Percentiles rank a stretch among this genome's conserved stretches.
Evolutionary conservation across 495 filamentous ascomycete genomes (phyloP).

Genomic region (Aspergillus ellipticus): DNA sequence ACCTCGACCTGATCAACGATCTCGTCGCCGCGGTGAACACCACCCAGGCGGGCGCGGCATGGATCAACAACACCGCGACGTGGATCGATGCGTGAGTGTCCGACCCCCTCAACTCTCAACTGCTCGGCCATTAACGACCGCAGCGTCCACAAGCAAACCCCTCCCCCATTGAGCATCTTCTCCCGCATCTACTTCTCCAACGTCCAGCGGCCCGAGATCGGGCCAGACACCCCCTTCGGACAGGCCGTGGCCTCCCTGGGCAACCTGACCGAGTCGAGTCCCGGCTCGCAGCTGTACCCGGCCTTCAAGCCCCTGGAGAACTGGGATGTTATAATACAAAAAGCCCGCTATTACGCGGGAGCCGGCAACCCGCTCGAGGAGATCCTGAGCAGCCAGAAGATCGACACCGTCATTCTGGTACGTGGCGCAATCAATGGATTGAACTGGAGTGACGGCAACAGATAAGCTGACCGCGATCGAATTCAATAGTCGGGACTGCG

Average conservation of each 20-base stretch:
- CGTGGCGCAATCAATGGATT: neutral
- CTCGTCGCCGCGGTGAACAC: slow-evolving; percentile 23
- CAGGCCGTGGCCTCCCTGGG: slow-evolving; percentile 15
- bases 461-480: neutral
- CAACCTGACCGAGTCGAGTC: neutral
- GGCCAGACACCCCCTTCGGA: slow-evolving; percentile 22
- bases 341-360: slow-evolving; percentile 38
- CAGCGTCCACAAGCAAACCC: slow-evolving; percentile 25
- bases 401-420: slow-evolving; percentile 34
- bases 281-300: neutral
- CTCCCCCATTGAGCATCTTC: slow-evolving; percentile 31
- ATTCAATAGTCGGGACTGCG: slow-evolving; percentile 27
- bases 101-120: too few species aligned
- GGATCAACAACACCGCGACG: slow-evolving; percentile 20
- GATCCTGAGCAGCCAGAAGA: slow-evolving; percentile 29
- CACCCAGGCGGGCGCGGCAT: slow-evolving; percentile 24
- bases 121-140: neutral
- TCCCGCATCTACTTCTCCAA: slow-evolving; percentile 35
- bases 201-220: slow-evolving; percentile 23
- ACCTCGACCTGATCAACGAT: slow-evolving; percentile 34
- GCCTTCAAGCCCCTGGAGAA: neutral
- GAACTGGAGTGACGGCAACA: neutral
- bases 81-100: slow-evolving; percentile 6
- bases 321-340: slow-evolving; percentile 32
- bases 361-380: slow-evolving; percentile 35